Evolutionary conservation across 768 basidiomycete species (phyloP).

Genomic region (Trametes gibbosa): DNA sequence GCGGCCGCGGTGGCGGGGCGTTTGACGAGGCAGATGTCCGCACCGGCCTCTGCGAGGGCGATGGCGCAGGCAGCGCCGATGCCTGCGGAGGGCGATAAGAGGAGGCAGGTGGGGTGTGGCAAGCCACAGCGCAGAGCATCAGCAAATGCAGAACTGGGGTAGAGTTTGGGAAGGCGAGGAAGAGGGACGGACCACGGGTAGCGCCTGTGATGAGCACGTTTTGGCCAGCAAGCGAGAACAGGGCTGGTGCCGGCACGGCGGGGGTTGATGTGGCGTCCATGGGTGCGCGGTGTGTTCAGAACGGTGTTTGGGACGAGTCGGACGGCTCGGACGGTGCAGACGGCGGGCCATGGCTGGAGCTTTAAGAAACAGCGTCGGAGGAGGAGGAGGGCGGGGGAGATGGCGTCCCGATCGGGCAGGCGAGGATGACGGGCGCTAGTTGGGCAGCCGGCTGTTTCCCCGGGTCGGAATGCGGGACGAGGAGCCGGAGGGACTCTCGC

Average conservation of each 20-base stretch:
- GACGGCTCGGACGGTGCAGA: constrained; percentile 1
- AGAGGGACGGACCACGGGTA: constrained; percentile 53
- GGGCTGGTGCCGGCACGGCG: constrained; percentile 43
- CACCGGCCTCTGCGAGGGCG: constrained; percentile 55
- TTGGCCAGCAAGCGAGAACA: constrained; percentile 67
- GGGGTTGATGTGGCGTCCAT: constrained; percentile 65
- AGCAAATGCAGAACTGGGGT: neutral
- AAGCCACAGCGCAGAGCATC: neutral
- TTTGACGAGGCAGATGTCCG: constrained; percentile 46
- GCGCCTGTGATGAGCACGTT: constrained; percentile 81
- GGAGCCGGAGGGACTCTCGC: constrained; percentile 1
- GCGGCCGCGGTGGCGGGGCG: constrained; percentile 34
- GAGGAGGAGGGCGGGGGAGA: constrained; percentile 1
- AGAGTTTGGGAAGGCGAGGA: constrained; percentile 1
- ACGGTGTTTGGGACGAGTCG: neutral
- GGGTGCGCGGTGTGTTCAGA: neutral
- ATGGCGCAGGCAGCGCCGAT: constrained; percentile 55
- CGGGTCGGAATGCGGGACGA: constrained; percentile 25
- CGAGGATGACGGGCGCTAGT: constrained; percentile 13
- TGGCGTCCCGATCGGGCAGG: constrained; percentile 13
- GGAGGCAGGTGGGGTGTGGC: neutral
- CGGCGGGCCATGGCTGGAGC: neutral
- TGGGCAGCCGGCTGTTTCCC: constrained; percentile 23
- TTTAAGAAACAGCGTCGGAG: neutral
- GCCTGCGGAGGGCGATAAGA: constrained; percentile 32